Percentiles rank a stretch among this genome's conserved stretches.
phyloP scores from a whole-genome alignment of 805 yeast species.

The Lachancea waltii region DNA sequence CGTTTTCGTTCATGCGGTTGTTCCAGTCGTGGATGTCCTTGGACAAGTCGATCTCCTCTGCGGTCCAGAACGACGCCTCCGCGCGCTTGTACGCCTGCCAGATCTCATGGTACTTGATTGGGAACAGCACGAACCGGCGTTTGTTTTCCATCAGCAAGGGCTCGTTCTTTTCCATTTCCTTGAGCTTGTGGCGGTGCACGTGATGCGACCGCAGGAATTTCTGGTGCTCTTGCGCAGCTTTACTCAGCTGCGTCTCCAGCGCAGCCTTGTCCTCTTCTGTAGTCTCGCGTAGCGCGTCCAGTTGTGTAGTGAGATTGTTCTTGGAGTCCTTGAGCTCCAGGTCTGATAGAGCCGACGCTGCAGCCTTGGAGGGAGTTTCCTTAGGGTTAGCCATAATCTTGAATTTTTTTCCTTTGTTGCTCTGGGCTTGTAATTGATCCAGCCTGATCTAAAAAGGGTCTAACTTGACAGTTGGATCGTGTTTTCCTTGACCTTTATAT shows the following conservation, averaged over 20 bases:
- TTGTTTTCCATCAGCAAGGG: conserved; percentile 82
- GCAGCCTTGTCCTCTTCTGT: conserved; percentile 14
- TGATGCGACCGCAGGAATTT: conserved; percentile 55
- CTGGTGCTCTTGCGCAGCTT: conserved; percentile 40
- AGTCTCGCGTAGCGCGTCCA: conserved; percentile 37
- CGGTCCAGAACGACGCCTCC: conserved; percentile 99
- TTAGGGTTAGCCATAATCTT: conserved; percentile 33
- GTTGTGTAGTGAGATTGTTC: conserved; percentile 37
- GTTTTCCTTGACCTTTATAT: not conserved
- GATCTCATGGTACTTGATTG: conserved; percentile 93
- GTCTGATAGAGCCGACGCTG: conserved; percentile 50
- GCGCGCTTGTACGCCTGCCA: conserved; percentile 99
- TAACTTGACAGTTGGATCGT: too few relatives aligned
- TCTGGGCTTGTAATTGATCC: not conserved
- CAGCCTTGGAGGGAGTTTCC: conserved; percentile 66
- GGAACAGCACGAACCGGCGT: conserved; percentile 87
- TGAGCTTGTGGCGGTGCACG: conserved; percentile 66
- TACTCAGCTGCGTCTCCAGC: conserved; percentile 24
- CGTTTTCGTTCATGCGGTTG: conserved; percentile 79
- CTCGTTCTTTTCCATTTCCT: conserved; percentile 77
- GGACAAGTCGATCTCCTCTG: conserved; percentile 94
- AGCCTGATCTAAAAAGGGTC: not conserved
- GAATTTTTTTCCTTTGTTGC: not conserved
- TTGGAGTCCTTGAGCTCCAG: conserved; percentile 43
- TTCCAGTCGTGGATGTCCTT: conserved; percentile 94